phyloP scores from a whole-genome alignment of 2,329 filamentous ascomycete species.

The Bipolaris gigantea region DNA sequence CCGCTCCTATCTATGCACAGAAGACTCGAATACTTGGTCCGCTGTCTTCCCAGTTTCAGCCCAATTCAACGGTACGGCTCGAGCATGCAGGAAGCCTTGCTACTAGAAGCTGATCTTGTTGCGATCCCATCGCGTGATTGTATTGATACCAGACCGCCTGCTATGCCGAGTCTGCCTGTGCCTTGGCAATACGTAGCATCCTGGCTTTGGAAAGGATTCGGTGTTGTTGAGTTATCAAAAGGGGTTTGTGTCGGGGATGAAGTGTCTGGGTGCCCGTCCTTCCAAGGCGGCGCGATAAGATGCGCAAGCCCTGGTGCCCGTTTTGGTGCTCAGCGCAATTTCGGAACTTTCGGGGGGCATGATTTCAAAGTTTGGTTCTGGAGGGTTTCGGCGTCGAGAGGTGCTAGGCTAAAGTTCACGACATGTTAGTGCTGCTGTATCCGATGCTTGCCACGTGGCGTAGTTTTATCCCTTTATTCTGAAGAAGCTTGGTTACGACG shows the following conservation, averaged over 20 bases:
- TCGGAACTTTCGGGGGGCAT: background rate
- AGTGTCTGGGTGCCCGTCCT: background rate
- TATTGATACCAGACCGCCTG: background rate
- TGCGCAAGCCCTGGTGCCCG: background rate
- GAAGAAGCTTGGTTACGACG: background rate
- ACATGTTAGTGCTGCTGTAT: slow-evolving; percentile 19
- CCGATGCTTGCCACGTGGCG: slow-evolving; percentile 14
- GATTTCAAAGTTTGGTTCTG: background rate
- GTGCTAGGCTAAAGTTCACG: slow-evolving; percentile 10
- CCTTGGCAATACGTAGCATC: background rate
- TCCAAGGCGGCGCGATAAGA: background rate
- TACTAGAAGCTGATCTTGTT: background rate
- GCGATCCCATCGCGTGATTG: background rate
- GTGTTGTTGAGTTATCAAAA: background rate
- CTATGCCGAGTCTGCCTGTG: background rate
- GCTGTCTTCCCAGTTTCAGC: background rate
- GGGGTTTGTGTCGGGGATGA: background rate
- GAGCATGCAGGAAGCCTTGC: background rate
- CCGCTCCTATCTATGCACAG: background rate
- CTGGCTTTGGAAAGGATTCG: background rate
- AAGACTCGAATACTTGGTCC: background rate
- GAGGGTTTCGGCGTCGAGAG: background rate
- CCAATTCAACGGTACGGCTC: background rate
- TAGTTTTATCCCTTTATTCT: background rate
- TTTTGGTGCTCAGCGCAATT: background rate